Percentiles rank a stretch among this genome's conserved stretches.
Conservation (phyloP, 495 filamentous ascomycete species). For the Tuber umbilicatum region DNA sequence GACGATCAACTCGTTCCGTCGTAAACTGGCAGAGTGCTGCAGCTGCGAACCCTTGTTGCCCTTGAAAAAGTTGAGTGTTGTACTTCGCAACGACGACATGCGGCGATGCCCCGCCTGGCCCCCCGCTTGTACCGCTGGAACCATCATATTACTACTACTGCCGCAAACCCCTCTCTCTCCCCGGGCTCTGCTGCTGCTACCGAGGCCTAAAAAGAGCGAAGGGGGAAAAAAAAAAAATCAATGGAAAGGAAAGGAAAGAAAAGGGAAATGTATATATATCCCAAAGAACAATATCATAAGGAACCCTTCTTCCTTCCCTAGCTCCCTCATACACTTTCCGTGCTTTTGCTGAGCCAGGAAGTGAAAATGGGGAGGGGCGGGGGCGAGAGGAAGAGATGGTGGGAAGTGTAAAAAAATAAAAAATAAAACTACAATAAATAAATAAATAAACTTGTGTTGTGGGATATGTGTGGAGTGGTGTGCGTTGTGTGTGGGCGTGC, state of each 20-base stretch:
- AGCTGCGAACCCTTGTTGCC: constrained; percentile 24
- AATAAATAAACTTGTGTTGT: constrained; percentile 27
- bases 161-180: constrained; percentile 30
- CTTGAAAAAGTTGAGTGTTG: constrained; percentile 41
- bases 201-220: constrained; percentile 15
- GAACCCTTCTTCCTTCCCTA: constrained; percentile 14
- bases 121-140: constrained; percentile 33
- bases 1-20: constrained; percentile 34
- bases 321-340: constrained; percentile 23
- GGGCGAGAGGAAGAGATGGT: constrained; percentile 12
- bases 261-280: constrained; percentile 23
- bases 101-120: constrained; percentile 35
- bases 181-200: constrained; percentile 19
- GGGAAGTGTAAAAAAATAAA: constrained; percentile 24
- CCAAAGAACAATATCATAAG: constrained; percentile 34
- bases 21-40: constrained; percentile 23
- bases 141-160: constrained; percentile 26
- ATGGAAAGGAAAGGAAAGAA: constrained; percentile 16
- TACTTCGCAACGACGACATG: constrained; percentile 36
- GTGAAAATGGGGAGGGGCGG: background rate
- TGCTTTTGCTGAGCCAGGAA: background rate
- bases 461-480: constrained; percentile 33
- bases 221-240: constrained; percentile 22
- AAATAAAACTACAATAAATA: background rate
- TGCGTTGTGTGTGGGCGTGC: constrained; percentile 25